Base-by-base conservation (phyloP, 345 rosid species). In the Hypericum perforatum region DNA sequence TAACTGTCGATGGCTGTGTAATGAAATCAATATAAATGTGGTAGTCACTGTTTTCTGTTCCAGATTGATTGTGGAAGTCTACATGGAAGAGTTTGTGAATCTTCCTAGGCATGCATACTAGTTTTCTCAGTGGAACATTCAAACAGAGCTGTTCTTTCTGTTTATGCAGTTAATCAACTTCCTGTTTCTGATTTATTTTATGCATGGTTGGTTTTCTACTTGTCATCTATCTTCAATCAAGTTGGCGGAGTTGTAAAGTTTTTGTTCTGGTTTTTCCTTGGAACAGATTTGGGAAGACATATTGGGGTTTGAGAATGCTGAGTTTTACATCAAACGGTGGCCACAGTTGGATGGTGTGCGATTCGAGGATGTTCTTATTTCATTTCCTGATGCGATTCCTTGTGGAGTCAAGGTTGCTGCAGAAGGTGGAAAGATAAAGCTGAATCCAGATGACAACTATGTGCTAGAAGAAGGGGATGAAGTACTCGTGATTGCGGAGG, bases 241-340 rank as follows among this genome's bases (percentile, higher is more conserved):
- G 29, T 52, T 43, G 22, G 13, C 22, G 37, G 16, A 16, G 29
- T 52, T 51, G 3, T 12, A 46, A 39, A 11, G 16, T 15, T 44
- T 6, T 14, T n/a, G 38, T 50, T 63, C 49, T 22, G 32, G 32
- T 22, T 57, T 44, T 51, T 16, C 8, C 52, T 54, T 52, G 41
- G 43, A 5, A 15, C 82, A 85, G 97, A 89, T 85, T 74, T 89
- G 97, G 95, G 97, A 89, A 67, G 95, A 89, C 65, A 76, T 89
- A 40, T 75, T 89, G 75, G 97, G 97, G 38, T 89, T 89, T 75
- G 95, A 85, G 70, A 85, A 89, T 40, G 85, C 81, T 0, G 97
- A 85, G 52, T 85, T 83, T 63, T 89, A 89, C 82, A 83, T 89
- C 56, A 81, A 89, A 71, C 76, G 78, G 67, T 89, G 97, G 95